These are phyloP conservation scores for Dunaliella primolecta DNA, from an alignment of 139 green algal species.

Conservation along the genomic window DNA sequence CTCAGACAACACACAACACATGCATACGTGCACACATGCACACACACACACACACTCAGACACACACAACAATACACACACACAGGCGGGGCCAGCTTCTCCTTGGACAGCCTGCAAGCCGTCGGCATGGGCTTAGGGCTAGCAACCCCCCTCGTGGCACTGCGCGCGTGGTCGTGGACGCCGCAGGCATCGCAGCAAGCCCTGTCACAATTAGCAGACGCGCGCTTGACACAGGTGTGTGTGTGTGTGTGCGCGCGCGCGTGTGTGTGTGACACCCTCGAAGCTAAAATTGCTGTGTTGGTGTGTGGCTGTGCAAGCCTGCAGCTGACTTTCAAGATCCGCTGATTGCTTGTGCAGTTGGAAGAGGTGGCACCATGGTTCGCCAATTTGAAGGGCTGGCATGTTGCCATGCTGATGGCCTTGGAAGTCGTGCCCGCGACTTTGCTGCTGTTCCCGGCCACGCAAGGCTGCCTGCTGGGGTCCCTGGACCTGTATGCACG, in stretches of 20 bases:
- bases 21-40: too few relatives aligned
- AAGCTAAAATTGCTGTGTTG: background rate
- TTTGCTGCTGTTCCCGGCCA: constrained; percentile 38
- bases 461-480: constrained; percentile 24
- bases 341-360: constrained; percentile 7
- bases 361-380: constrained; percentile 28
- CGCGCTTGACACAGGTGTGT: constrained; percentile 15
- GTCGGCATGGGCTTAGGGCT: background rate
- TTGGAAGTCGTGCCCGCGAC: constrained; percentile 35
- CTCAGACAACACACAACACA: too few relatives aligned
- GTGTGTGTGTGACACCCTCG: background rate
- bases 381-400: background rate
- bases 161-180: constrained; percentile 31
- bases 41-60: too few relatives aligned
- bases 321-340: background rate
- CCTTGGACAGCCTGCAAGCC: background rate
- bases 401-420: constrained; percentile 28
- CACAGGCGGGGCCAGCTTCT: constrained; percentile 10
- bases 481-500: constrained; percentile 23
- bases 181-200: background rate
- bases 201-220: constrained; percentile 28
- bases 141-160: constrained; percentile 21
- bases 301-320: background rate
- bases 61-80: background rate
- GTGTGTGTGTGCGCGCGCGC: constrained; percentile 5